Evolutionary conservation across 192 early-diverging fungal species (phyloP).

Genomic region (Pecoramyces ruminantium): DNA sequence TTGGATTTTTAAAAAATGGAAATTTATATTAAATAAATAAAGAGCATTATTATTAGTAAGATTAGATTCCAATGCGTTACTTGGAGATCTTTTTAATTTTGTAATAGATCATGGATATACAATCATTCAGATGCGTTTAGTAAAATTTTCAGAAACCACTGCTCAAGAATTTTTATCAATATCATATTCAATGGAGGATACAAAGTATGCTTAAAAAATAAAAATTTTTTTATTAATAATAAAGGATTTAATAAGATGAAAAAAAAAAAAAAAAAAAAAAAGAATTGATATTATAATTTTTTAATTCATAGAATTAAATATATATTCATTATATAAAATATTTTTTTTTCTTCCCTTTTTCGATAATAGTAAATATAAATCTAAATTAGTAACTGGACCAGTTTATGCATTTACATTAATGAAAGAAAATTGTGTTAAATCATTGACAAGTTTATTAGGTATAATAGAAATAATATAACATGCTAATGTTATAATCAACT

Average conservation of each 20-base stretch:
- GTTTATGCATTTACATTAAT: neutral
- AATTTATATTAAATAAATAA: neutral
- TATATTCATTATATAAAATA: too few species aligned
- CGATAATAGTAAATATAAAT: neutral
- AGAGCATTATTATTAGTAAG: conserved; percentile 28
- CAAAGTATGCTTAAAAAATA: neutral
- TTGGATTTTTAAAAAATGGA: too few species aligned
- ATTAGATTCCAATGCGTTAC: conserved; percentile 9
- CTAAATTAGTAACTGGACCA: neutral
- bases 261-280: too few species aligned
- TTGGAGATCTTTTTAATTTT: conserved; percentile 21
- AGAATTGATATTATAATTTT: too few species aligned
- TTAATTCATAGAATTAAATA: too few species aligned
- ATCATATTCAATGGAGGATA: neutral
- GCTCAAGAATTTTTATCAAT: neutral
- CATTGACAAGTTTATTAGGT: neutral
- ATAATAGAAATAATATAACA: neutral
- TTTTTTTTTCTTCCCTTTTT: neutral
- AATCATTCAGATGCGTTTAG: neutral
- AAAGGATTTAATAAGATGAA: too few species aligned
- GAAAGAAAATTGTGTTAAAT: neutral
- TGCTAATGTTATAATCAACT: too few species aligned
- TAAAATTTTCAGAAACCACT: neutral
- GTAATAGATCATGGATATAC: conserved; percentile 1
- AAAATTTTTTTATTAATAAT: too few species aligned